These are phyloP conservation scores for Aspergillus avenaceus DNA, from an alignment of 495 filamentous ascomycete genomes.

Conservation along the genomic window DNA sequence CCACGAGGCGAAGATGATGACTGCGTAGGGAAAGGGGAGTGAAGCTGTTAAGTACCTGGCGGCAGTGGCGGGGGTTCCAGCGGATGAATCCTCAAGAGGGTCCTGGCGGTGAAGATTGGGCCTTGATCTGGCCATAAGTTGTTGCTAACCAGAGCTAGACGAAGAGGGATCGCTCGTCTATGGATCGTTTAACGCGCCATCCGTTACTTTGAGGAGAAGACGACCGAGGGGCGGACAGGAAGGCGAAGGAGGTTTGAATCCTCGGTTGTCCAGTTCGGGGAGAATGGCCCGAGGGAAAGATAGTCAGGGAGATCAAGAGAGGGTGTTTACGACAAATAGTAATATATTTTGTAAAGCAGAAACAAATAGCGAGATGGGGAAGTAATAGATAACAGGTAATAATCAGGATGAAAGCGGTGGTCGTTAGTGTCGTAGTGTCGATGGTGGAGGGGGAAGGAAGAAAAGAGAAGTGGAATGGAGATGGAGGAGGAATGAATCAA, in stretches of 20 bases:
- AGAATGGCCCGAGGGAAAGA: conserved; percentile 1
- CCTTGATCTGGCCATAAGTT: conserved; percentile 52
- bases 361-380: not conserved
- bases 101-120: conserved; percentile 45
- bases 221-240: conserved; percentile 20
- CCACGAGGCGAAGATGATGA: not conserved
- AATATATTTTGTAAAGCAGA: conserved; percentile 1
- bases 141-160: conserved; percentile 34
- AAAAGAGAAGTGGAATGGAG: conserved; percentile 11
- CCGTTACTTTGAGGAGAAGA: conserved; percentile 26
- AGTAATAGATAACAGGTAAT: not conserved
- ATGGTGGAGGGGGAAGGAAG: conserved; percentile 1
- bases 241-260: conserved; percentile 12
- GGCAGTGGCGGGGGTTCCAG: conserved; percentile 41
- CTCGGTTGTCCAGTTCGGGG: conserved; percentile 11
- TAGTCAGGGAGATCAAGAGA: not conserved
- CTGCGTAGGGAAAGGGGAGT: conserved; percentile 9
- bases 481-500: conserved; percentile 9
- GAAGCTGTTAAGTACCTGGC: conserved; percentile 42
- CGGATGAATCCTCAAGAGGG: conserved; percentile 45
- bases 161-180: conserved; percentile 27
- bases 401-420: not conserved
- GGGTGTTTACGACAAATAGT: not conserved
- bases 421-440: conserved; percentile 2
- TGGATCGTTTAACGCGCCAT: conserved; percentile 48